phyloP scores from a whole-genome alignment of 2,329 filamentous ascomycete genomes.

The Colletotrichum magnum region DNA sequence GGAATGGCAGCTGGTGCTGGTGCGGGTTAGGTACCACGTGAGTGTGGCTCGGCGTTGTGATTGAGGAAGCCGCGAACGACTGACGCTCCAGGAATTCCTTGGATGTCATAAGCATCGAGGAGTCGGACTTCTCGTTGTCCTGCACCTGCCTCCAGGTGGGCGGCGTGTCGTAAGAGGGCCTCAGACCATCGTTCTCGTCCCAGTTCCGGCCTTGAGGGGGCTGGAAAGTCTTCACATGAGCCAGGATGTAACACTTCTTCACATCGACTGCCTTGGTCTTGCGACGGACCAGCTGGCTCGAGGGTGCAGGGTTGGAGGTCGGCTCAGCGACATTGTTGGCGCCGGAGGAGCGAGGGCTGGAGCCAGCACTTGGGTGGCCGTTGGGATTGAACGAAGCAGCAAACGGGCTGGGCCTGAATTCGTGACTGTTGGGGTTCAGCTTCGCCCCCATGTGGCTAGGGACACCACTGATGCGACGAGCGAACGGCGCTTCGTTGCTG shows the following conservation, averaged over 20 bases:
- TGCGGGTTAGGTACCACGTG: constrained; percentile 82
- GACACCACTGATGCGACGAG: constrained; percentile 67
- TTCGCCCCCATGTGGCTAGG: constrained; percentile 67
- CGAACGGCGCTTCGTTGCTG: constrained; percentile 65
- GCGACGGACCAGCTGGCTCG: constrained; percentile 73
- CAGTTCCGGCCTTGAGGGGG: constrained; percentile 72
- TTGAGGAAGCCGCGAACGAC: constrained; percentile 67
- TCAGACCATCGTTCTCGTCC: constrained; percentile 84
- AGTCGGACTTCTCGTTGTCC: constrained; percentile 77
- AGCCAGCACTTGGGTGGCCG: constrained; percentile 73
- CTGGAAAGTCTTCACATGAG: constrained; percentile 67
- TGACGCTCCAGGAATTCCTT: constrained; percentile 83
- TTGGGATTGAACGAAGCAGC: constrained; percentile 86
- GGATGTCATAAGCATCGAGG: constrained; percentile 77
- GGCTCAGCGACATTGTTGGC: constrained; percentile 61
- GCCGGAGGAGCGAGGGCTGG: constrained; percentile 77
- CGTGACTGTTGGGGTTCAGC: constrained; percentile 76
- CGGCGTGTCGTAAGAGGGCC: constrained; percentile 84
- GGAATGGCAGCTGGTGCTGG: constrained; percentile 86
- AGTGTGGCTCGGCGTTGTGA: constrained; percentile 77
- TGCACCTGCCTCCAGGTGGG: constrained; percentile 85
- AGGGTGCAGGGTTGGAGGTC: constrained; percentile 43
- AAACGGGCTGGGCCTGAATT: constrained; percentile 89
- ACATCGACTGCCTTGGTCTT: constrained; percentile 81
- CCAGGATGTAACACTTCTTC: constrained; percentile 74